Conservation (phyloP, 1,284 basidiomycete genomes). For the Ceratorhiza oryzae-sativae region DNA sequence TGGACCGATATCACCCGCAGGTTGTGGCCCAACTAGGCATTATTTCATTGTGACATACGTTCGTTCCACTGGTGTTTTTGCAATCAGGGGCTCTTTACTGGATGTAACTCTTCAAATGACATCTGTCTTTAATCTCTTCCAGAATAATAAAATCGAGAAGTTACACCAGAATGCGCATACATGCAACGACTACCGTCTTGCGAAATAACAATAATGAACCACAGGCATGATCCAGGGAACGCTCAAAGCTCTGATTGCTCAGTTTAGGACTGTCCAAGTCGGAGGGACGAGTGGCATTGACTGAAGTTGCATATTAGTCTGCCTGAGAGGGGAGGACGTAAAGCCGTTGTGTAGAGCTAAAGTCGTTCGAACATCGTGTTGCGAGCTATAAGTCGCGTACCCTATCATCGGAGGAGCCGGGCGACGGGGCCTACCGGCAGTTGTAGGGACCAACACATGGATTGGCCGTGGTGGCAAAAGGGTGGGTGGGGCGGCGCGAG, state of each 20-base stretch:
- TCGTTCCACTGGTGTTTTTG: neutral
- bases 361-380: neutral
- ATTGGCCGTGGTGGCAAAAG: neutral
- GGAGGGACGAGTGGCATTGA: neutral
- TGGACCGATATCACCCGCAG: conserved; percentile 24
- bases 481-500: neutral
- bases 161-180: neutral
- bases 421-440: neutral
- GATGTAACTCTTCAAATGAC: neutral
- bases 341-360: neutral
- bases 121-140: neutral
- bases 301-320: neutral
- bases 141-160: neutral
- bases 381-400: neutral
- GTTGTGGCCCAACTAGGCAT: conserved; percentile 29
- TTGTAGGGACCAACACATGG: neutral
- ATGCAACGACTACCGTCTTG: neutral
- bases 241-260: too few relatives aligned
- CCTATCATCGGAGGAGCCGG: neutral
- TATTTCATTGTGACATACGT: neutral
- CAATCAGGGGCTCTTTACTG: neutral
- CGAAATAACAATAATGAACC: too few relatives aligned
- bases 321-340: conserved; percentile 9
- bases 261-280: neutral
- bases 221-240: too few relatives aligned